Evolutionary conservation across 2,329 filamentous ascomycete genomes (phyloP), one percentile per base, ranked within the genome.

Genomic region (Monosporascus sp.): DNA sequence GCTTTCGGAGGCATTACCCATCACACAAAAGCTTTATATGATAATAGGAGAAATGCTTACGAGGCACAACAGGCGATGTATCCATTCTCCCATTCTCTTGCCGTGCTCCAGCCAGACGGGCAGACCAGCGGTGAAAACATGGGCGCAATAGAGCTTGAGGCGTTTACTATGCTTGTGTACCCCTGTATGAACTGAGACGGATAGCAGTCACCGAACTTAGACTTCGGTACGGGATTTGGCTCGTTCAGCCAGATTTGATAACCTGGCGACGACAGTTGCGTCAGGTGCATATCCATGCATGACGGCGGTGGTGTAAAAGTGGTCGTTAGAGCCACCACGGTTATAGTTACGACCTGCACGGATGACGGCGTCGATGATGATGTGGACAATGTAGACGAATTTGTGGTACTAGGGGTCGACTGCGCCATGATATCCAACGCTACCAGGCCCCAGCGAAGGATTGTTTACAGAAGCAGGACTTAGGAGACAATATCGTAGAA

Each of bases 61-160:
- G 53, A 56, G n/a, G 54, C 53, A 46, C 59, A 61, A 43, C 59
- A 61, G 20, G 59, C 59, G n/a, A 61, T 60, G 48, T 61, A 61
- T 20, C 54, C 56, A 48, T 58, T 59, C 3, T 51, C 7, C 56
- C 57, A 56, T 11, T 50, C 50, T 41, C 22, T 46, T 9, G 50
- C 54, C 7, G 56, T 43, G 16, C 34, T 50, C 59, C 59, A 61
- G 22, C 54, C 53, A 36, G 54, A 16, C 5, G 57, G 59, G 27
- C 59, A 60, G 20, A 60, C 54, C 14, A 61, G 26, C 11, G 59
- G 59, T 17, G 55, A 58, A 36, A 61, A 57, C 47, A 61, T 47
- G 16, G 59, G 59, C 17, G 56, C 59, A 20, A 61, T 53, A 9
- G 58, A 61, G 24, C 59, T 61, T 8, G 57, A 59, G 11, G 56